Percentiles rank a stretch among this genome's conserved stretches.
These are phyloP conservation scores for Torrubiellomyces zombiae DNA, from an alignment of 2,329 filamentous ascomycete species.

Conservation along the genomic window DNA sequence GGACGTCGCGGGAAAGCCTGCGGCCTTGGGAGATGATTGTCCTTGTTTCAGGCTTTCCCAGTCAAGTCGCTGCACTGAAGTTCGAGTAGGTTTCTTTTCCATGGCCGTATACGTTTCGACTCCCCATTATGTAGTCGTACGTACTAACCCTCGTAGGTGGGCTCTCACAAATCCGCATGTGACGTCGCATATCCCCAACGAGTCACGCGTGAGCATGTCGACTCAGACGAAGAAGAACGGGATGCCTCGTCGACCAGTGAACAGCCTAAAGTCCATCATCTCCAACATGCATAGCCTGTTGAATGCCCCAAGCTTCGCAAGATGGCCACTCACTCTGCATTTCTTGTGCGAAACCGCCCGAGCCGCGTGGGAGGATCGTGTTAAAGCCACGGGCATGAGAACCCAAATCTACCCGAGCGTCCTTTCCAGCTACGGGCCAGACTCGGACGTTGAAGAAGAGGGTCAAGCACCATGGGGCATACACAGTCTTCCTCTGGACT, in stretches of 20 bases:
- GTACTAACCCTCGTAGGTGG: too few species aligned
- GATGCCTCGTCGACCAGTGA: constrained; percentile 37
- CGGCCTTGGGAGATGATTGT: constrained; percentile 86
- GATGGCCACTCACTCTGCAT: constrained; percentile 68
- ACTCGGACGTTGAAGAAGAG: too few species aligned
- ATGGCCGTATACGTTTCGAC: too few species aligned
- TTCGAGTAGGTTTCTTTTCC: constrained; percentile 53
- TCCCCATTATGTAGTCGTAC: too few species aligned
- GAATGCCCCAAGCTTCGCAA: constrained; percentile 58
- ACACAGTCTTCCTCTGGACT: constrained; percentile 36
- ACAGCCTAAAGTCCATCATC: constrained; percentile 50
- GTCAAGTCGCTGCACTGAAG: constrained; percentile 71
- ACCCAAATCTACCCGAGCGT: too few species aligned
- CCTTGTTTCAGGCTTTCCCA: constrained; percentile 77
- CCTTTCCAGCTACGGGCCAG: too few species aligned
- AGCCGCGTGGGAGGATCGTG: constrained; percentile 48
- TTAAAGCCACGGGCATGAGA: constrained; percentile 27
- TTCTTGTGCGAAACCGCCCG: constrained; percentile 63
- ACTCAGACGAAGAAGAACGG: constrained; percentile 34
- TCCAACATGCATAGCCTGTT: constrained; percentile 71
- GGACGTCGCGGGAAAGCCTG: constrained; percentile 50
- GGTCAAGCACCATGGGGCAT: constrained; percentile 26
- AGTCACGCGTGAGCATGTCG: constrained; percentile 39
- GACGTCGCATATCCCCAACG: constrained; percentile 58
- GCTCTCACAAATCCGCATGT: constrained; percentile 75